Percentiles rank a stretch among this genome's conserved stretches.
Conservation (phyloP, 75 land plant genomes). For the Ceratopteris richardii region DNA sequence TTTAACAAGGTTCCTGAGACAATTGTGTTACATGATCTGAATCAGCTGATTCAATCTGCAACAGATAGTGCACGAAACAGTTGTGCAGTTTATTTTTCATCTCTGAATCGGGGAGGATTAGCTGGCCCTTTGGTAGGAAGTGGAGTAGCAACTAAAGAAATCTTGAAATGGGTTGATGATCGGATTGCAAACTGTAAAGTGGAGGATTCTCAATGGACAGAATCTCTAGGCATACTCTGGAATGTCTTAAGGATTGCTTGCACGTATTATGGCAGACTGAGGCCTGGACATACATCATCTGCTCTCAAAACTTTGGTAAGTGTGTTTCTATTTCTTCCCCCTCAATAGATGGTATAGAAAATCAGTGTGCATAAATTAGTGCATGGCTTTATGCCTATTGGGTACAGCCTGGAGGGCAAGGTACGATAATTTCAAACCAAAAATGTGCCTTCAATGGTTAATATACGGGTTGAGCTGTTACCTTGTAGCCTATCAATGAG, state of each 20-base stretch:
- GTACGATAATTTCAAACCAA: too few relatives aligned
- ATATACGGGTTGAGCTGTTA: too few relatives aligned
- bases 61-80: slow-evolving; percentile 4
- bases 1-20: neutral
- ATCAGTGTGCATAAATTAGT: too few relatives aligned
- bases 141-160: slow-evolving; percentile 59
- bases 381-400: too few relatives aligned
- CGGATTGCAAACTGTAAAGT: slow-evolving; percentile 43
- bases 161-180: slow-evolving; percentile 88
- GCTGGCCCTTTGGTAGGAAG: slow-evolving; percentile 86
- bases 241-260: slow-evolving; percentile 72
- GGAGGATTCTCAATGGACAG: slow-evolving; percentile 19
- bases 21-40: slow-evolving; percentile 1
- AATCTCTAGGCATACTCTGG: slow-evolving; percentile 45
- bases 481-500: too few relatives aligned
- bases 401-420: too few relatives aligned
- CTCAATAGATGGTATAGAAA: too few relatives aligned
- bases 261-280: slow-evolving; percentile 90
- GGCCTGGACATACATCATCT: slow-evolving; percentile 53
- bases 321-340: too few relatives aligned
- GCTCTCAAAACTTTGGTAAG: slow-evolving; percentile 5
- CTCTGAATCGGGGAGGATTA: slow-evolving; percentile 41
- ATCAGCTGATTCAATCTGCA: slow-evolving; percentile 8
- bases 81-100: slow-evolving; percentile 27
- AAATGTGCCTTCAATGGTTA: too few relatives aligned